Conservation (phyloP, 2,329 filamentous ascomycete genomes). For the Epichloe typhina region DNA sequence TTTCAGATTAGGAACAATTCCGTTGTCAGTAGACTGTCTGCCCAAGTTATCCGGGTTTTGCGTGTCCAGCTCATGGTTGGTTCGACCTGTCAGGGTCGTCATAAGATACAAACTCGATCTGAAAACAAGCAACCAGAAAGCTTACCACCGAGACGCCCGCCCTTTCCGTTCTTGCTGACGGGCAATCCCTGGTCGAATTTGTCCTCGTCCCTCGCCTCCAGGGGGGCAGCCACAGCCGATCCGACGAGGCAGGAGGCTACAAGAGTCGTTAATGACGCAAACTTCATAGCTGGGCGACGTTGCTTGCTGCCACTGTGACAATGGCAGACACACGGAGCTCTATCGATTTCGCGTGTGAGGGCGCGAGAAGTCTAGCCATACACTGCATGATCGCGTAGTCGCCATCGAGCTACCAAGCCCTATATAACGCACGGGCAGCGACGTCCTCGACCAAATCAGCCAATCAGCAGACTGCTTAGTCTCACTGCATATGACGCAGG, state of each 20-base stretch:
- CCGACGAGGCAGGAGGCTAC: slow-evolving; percentile 6
- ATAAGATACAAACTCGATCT: slow-evolving; percentile 24
- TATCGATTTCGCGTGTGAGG: too few species aligned
- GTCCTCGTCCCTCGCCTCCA: slow-evolving; percentile 11
- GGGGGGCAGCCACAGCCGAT: slow-evolving; percentile 10
- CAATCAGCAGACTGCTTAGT: too few species aligned
- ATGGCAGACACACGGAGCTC: neutral
- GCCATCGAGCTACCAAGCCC: too few species aligned
- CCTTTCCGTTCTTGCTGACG: slow-evolving; percentile 42
- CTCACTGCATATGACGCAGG: too few species aligned
- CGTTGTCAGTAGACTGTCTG: slow-evolving; percentile 46
- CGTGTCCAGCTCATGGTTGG: slow-evolving; percentile 46
- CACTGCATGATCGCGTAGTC: too few species aligned
- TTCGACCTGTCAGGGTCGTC: slow-evolving; percentile 36
- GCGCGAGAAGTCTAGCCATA: too few species aligned
- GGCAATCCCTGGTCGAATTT: slow-evolving; percentile 40
- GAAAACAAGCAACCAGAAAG: slow-evolving; percentile 21
- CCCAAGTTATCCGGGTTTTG: slow-evolving; percentile 53
- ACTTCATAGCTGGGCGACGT: slow-evolving; percentile 7
- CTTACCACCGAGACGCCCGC: slow-evolving; percentile 43
- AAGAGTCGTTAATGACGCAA: slow-evolving; percentile 1
- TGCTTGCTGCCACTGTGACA: neutral
- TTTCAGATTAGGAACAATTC: slow-evolving; percentile 53
- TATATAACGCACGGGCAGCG: too few species aligned
- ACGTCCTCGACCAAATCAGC: too few species aligned